A percentile compares a stretch with the other conserved stretches of the same genome.
phyloP scores from a whole-genome alignment of 768 basidiomycete species.

The Termitomyces sp. region DNA sequence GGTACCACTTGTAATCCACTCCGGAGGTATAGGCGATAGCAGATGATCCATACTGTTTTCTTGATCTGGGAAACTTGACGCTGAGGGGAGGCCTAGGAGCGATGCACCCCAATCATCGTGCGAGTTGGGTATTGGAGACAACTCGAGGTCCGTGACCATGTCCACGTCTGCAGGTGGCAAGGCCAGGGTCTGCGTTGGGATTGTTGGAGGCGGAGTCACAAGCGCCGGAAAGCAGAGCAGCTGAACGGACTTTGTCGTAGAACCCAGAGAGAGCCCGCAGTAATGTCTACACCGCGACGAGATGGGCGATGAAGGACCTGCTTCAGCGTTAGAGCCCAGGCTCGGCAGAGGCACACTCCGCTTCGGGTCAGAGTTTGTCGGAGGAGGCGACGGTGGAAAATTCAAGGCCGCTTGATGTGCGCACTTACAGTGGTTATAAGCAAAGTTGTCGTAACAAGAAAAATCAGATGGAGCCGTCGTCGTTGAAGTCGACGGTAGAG shows the following conservation, averaged over 20 bases:
- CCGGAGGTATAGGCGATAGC: slow-evolving; percentile 15
- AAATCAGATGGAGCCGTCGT: slow-evolving; percentile 9
- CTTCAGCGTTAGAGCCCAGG: slow-evolving; percentile 3
- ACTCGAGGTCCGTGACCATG: slow-evolving; percentile 18
- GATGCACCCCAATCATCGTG: slow-evolving; percentile 11
- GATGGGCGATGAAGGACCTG: background rate
- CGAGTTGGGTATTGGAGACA: slow-evolving; percentile 5
- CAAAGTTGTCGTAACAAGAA: slow-evolving; percentile 2
- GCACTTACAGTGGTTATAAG: background rate
- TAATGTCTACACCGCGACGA: slow-evolving; percentile 19
- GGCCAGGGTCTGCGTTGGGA: slow-evolving; percentile 29
- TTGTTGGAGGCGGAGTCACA: slow-evolving; percentile 38
- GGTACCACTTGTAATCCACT: slow-evolving; percentile 10
- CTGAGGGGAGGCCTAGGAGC: slow-evolving; percentile 1
- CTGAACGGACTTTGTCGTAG: slow-evolving; percentile 24
- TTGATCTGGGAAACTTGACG: slow-evolving; percentile 1
- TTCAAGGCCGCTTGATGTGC: background rate
- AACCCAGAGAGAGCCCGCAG: slow-evolving; percentile 26
- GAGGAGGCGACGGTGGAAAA: slow-evolving; percentile 21
- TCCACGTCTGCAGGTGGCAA: slow-evolving; percentile 24
- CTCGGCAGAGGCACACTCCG: slow-evolving; percentile 21
- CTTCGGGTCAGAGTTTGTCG: slow-evolving; percentile 21
- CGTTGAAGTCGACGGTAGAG: background rate
- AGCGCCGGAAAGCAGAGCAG: slow-evolving; percentile 21
- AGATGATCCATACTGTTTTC: background rate